A percentile compares a stretch with the other conserved stretches of the same genome.
Conservation (phyloP, 2,329 filamentous ascomycete genomes). For the Cytospora leucostoma region DNA sequence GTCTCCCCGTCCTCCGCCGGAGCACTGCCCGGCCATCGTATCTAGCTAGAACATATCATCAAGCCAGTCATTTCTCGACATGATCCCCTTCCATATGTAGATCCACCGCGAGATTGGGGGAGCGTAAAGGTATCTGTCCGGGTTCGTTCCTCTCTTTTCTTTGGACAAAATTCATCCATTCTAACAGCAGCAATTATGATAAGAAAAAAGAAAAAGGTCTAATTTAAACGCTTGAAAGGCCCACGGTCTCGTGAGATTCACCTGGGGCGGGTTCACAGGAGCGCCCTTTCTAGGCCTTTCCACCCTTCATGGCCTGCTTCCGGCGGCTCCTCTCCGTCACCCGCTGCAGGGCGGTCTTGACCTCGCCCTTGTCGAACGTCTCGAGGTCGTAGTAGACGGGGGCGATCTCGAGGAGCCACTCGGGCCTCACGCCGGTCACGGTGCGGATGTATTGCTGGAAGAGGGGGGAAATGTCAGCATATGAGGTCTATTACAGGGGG, state of each 20-base stretch:
- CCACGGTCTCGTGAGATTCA: background rate
- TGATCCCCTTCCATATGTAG: background rate
- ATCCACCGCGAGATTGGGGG: background rate
- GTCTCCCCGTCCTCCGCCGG: background rate
- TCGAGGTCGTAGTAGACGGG: constrained; percentile 88
- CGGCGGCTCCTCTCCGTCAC: constrained; percentile 62
- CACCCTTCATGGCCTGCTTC: constrained; percentile 58
- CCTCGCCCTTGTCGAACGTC: constrained; percentile 81
- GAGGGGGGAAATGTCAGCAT: constrained; percentile 1
- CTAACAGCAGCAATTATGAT: background rate
- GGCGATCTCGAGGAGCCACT: constrained; percentile 95
- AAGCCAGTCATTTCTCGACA: no score
- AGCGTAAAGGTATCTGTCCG: background rate
- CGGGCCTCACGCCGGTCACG: constrained; percentile 85
- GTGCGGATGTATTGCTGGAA: constrained; percentile 94
- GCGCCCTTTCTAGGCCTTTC: constrained; percentile 28
- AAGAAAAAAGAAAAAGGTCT: background rate
- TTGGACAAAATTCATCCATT: background rate
- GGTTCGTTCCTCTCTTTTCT: background rate
- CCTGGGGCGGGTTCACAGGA: background rate
- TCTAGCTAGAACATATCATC: no score
- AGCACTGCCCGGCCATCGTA: background rate
- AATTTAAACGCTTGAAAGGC: background rate
- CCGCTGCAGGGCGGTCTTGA: constrained; percentile 67
- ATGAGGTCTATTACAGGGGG: background rate